A percentile compares a stretch with the other conserved stretches of the same genome.
phyloP scores from a whole-genome alignment of 306 rosid species.

The Castanea crenata region DNA sequence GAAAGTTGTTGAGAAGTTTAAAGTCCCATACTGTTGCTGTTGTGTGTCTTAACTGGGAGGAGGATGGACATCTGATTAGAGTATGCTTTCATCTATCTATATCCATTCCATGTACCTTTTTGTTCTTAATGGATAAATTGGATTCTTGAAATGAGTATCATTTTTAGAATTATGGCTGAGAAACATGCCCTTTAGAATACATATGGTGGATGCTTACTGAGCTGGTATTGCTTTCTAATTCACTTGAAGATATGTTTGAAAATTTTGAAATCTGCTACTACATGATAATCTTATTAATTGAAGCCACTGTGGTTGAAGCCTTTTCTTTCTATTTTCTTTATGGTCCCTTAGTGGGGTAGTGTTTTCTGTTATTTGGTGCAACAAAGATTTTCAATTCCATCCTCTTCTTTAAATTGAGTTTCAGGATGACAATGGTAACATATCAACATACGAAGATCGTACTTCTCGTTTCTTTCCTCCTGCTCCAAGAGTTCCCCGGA shows the following conservation, averaged over 20 bases:
- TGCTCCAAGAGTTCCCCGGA: slow-evolving; percentile 81
- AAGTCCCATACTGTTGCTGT: slow-evolving; percentile 74
- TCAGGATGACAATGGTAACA: slow-evolving; percentile 58
- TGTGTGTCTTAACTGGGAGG: slow-evolving; percentile 88
- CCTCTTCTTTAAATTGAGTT: slow-evolving; percentile 27
- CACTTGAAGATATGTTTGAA: neutral
- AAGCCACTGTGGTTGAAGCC: neutral
- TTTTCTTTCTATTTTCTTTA: neutral
- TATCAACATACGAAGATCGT: slow-evolving; percentile 81
- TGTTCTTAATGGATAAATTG: slow-evolving; percentile 11
- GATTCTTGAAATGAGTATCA: neutral
- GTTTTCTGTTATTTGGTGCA: slow-evolving; percentile 1
- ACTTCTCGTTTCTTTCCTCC: slow-evolving; percentile 93
- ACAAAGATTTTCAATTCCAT: neutral
- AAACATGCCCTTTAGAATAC: neutral
- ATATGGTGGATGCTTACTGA: neutral
- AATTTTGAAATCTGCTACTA: neutral
- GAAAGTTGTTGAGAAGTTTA: slow-evolving; percentile 78
- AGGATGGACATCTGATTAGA: slow-evolving; percentile 52
- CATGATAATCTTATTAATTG: neutral
- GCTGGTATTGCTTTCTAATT: slow-evolving; percentile 1
- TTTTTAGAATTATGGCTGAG: neutral
- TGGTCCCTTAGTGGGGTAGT: neutral
- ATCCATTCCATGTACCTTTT: slow-evolving; percentile 18
- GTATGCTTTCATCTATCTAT: slow-evolving; percentile 40